Evolutionary conservation across 2,329 filamentous ascomycete genomes (phyloP).

Genomic region (Cercospora beticola): DNA sequence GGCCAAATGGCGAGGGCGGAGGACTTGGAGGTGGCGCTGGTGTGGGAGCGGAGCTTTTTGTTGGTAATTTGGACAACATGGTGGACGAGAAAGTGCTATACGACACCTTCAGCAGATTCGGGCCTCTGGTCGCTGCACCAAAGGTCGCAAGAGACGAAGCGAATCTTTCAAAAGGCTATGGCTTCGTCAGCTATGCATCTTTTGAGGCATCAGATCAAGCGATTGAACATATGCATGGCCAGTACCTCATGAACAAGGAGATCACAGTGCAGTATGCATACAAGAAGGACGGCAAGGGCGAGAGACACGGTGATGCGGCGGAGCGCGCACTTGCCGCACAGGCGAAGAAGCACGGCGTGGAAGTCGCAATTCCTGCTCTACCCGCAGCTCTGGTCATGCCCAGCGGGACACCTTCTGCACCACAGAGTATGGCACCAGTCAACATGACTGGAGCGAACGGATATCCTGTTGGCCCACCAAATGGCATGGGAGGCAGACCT

Average conservation of each 20-base stretch:
- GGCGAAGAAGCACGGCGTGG: constrained; percentile 90
- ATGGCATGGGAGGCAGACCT: constrained; percentile 35
- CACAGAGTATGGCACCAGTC: constrained; percentile 41
- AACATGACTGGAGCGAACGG: constrained; percentile 25
- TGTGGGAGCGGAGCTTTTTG: constrained; percentile 93
- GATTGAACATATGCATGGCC: constrained; percentile 87
- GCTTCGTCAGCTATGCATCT: constrained; percentile 87
- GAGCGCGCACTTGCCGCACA: constrained; percentile 89
- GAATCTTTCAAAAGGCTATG: constrained; percentile 89
- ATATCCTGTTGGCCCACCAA: constrained; percentile 36
- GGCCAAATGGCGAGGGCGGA: constrained; percentile 70
- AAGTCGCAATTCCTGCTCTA: constrained; percentile 73
- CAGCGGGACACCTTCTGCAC: constrained; percentile 41
- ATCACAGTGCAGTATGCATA: constrained; percentile 97
- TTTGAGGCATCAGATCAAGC: constrained; percentile 94
- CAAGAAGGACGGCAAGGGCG: constrained; percentile 98
- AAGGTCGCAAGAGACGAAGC: constrained; percentile 91
- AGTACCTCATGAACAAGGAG: constrained; percentile 96
- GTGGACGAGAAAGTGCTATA: constrained; percentile 95
- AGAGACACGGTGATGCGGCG: constrained; percentile 90
- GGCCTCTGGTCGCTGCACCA: constrained; percentile 76
- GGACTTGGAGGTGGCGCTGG: constrained; percentile 87
- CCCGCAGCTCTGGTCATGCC: constrained; percentile 68
- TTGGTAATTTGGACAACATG: constrained; percentile 91
- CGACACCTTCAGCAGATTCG: constrained; percentile 92